A percentile compares a stretch with the other conserved stretches of the same genome.
phyloP scores from a whole-genome alignment of 108 stramenopile species.

The Pseudonitzschia multistriata region DNA sequence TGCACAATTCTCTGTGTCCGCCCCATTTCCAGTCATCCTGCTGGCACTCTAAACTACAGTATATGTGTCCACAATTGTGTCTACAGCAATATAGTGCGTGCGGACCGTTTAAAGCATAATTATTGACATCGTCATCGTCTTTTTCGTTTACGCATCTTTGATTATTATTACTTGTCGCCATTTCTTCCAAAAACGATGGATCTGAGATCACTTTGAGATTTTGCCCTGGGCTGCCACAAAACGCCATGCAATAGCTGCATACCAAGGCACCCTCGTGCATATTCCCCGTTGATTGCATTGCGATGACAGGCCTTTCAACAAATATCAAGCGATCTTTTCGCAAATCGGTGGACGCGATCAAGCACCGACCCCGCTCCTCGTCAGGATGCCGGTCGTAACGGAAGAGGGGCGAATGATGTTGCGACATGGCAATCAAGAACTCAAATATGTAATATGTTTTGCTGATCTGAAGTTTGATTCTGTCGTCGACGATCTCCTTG shows the following conservation, averaged over 20 bases:
- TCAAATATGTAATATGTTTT: too few species aligned
- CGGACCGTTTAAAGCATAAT: background rate
- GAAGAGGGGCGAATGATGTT: background rate
- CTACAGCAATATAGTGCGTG: conserved; percentile 42
- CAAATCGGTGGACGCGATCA: conserved; percentile 34
- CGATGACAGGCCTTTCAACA: conserved; percentile 50
- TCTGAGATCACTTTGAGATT: conserved; percentile 30
- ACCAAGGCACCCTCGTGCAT: conserved; percentile 37
- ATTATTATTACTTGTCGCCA: conserved; percentile 9
- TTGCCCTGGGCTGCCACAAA: conserved; percentile 47
- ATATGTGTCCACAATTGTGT: conserved; percentile 54
- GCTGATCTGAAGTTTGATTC: too few species aligned
- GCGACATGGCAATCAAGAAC: background rate
- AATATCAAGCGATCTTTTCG: conserved; percentile 44
- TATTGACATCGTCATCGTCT: background rate
- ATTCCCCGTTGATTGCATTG: conserved; percentile 53
- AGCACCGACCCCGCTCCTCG: conserved; percentile 45
- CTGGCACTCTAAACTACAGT: conserved; percentile 53
- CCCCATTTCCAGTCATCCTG: conserved; percentile 48
- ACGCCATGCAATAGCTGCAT: conserved; percentile 52
- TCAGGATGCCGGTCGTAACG: conserved; percentile 23
- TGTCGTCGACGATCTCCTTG: too few species aligned
- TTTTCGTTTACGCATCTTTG: background rate
- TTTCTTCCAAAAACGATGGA: conserved; percentile 19
- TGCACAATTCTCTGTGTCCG: conserved; percentile 53